Base-by-base conservation (phyloP, 768 basidiomycete species). In the Auricularia heimuer region DNA sequence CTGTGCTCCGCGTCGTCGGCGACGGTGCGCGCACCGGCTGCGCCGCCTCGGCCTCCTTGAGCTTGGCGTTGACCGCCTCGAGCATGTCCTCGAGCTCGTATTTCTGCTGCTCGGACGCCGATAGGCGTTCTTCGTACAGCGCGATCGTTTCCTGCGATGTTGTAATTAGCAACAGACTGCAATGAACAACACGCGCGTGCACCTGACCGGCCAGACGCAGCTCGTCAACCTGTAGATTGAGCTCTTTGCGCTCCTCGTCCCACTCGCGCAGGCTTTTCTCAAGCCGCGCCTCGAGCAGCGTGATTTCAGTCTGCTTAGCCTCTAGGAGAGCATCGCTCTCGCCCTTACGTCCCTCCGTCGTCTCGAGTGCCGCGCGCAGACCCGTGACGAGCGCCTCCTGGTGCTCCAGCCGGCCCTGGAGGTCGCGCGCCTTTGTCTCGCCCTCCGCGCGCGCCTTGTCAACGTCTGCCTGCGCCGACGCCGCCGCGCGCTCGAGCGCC, bases 101-200 rank as follows among this genome's bases (percentile, higher is more conserved):
- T 56, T 88, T 83, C 67, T 83, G 82, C 14, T 79, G 78, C 69
- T 94, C 90, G 24, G 85, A 82, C 1, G 80, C 80, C 65, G 84
- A 88, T 4, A 96, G 78, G 44, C 88, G 85, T 71, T 94, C 92
- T 77, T 99, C 96, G 71, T 98, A 98, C 10, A 97, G 80, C 21
- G 92, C 91, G 66, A 97, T 97, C 0, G 94, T 93, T 85, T 94
- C 92, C 91, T n/a, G n/a, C n/a, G n/a, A n/a, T n/a, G n/a, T n/a
- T n/a, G n/a, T n/a, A n/a, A n/a, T n/a, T n/a, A n/a, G n/a, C n/a
- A n/a, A n/a, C n/a, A n/a, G n/a, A n/a, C n/a, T n/a, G n/a, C n/a
- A n/a, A n/a, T 94, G 71, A n/a, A n/a, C n/a, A n/a, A n/a, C n/a
- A n/a, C n/a, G n/a, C n/a, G n/a, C n/a, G n/a, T n/a, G n/a, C 71